Base-by-base conservation (phyloP, 2,329 filamentous ascomycete species). In the Verticillium nubilum region DNA sequence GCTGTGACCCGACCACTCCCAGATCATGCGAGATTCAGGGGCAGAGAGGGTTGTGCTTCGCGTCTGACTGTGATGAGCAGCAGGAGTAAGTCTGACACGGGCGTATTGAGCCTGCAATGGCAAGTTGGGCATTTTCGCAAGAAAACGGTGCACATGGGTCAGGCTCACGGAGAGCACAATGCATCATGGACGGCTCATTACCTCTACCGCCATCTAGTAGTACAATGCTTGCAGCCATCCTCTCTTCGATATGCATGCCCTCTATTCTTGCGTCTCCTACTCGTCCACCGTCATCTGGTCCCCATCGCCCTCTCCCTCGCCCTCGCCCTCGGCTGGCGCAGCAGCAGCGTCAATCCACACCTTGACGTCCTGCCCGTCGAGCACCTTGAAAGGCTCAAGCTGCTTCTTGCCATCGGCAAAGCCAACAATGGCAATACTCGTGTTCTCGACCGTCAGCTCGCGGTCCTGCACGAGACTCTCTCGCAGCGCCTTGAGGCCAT, bases 401-500 rank as follows among this genome's bases (percentile, higher is more conserved):
- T 71, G 77, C 74, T 82, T 83, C 72, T 79, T 80, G 62, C 77
- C 75, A 63, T 74, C 74, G 26, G 35, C 17, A 55, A 84, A 78
- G 10, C 93, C 93, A 25, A 93, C 90, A 62, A 97, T 82, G 37
- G 91, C 93, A 58, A 99, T 85, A 67, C 92, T 97, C 58, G 93
- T 97, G 79, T 99, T 99, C 74, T 98, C 95, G 47, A 97, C 86
- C 59, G 94, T 98, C 74, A 99, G 80, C 83, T 98, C 93, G 81
- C 96, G 96, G 78, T 99, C 95, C 84, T 98, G 94, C 60, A 91
- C 90, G 73, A 99, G 80, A 67, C 90, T 96, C 82, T 99, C 95
- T 83, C 97, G 97, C 72, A 99, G 80, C 57, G 95, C 94, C 72
- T 86, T 85, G 71, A 99, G 80, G 31, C 94, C 95, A 79, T 99